Evolutionary conservation across 2,329 filamentous ascomycete species (phyloP), one percentile per base, ranked within the genome.

Genomic region (Ophiostoma triangulosporum): DNA sequence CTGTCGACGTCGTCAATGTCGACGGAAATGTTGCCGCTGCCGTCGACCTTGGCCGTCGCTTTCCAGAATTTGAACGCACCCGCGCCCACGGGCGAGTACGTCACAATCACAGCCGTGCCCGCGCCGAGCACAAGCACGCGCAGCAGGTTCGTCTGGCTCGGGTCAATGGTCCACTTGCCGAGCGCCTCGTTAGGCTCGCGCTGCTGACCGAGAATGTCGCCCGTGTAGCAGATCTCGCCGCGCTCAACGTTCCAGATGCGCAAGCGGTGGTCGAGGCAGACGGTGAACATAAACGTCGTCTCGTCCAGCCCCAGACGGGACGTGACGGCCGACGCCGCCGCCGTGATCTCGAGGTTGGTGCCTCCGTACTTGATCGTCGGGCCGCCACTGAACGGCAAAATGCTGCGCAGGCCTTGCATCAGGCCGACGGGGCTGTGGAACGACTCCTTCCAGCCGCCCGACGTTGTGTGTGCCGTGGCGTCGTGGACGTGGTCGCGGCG

Each of bases 51-150:
- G 17, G 85, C 78, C 52, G 79, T 78, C n/a, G 81, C 68, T 59
- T 71, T 75, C 88, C 90, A 98, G 64, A 98, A 90, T 66, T 95
- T 97, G 75, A 98, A 97, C 64, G 91, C 84, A 33, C 93, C 86
- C 38, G 83, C 79, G 29, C 89, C 86, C 58, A 93, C 81, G 0
- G 93, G 91, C 11, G 90, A 96, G 66, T 89, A 95, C 8, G 88
- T 91, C 35, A 88, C 81, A 52, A 91, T 78, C 14, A 80, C 65
- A 36, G 75, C 70, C 52, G 72, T 72, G 15, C 78, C 77, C 26
- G 72, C 69, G 40, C 65, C 70, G 38, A 69, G 73, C 14, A 82
- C 79, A 52, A 90, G 74, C 17, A 95, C 73, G 54, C 84, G 82
- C 54, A 96, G 74, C 12, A 95, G 74, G 55, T 86, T 86, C 14